Base-by-base conservation (phyloP, 257 asterid genomes). In the Solanum rostratum region DNA sequence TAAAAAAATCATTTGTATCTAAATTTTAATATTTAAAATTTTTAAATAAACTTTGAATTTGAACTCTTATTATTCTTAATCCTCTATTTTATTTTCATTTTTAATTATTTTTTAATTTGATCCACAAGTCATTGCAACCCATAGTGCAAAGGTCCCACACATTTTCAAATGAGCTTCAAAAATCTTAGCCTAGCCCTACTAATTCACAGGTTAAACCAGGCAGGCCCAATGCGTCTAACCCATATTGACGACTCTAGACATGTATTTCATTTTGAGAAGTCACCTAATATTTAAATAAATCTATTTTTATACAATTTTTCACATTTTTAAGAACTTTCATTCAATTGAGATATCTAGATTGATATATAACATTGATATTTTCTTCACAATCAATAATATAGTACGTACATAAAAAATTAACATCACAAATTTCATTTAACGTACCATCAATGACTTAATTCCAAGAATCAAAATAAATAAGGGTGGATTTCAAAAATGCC, bases 61-160 rank as follows among this genome's bases (percentile, higher is more conserved):
- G 37, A 33, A 33, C 37, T 33, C 4, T 33, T 33, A 33, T 33
- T 33, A 33, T 33, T 33, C 39, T 33, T 33, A 33, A 33, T 33
- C 3, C 39, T 4, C 39, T 33, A 33, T 33, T 33, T 33, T 33
- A 33, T 33, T 33, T 5, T n/a, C n/a, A n/a, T 33, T 33, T 33
- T 33, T 33, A 3, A 33, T 33, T 33, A 33, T 33, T 33, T 33
- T 33, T 33, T 33, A 33, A 33, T 33, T 33, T 1, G 6, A 33
- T 33, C 6, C 6, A 4, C 39, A 1, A 0, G 39, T 5, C 0
- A 33, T 0, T 0, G 0, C 39, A 33, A 33, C 1, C 6, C 39
- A 33, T 33, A 33, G 3, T 33, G 39, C 39, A 33, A 33, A 33
- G 4, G 6, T 0, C 0, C 6, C 4, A 33, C 39, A 33, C n/a